Base-by-base conservation (phyloP, 2,329 filamentous ascomycete genomes). In the Trichoderma sp. region DNA sequence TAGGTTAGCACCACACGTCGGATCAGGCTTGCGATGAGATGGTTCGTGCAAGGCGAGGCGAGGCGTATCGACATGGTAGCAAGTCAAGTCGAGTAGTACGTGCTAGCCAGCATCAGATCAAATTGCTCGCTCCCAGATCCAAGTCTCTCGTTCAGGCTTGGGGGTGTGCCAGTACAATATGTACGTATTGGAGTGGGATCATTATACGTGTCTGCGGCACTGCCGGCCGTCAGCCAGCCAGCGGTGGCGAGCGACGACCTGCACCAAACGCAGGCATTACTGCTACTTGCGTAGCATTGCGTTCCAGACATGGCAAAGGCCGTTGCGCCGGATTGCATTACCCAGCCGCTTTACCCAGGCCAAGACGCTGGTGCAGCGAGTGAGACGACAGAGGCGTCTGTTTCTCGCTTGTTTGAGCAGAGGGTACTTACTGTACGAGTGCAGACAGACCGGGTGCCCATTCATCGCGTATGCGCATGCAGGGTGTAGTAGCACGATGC, bases 191-290 rank as follows among this genome's bases (percentile, higher is more conserved):
- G 55, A 47, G 66, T 32, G 63, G 63, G 63, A 32, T 63, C 39
- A 28, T 59, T 50, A 15, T 64, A 28, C 68, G 20, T 17, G 15
- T 61, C 53, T 66, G 61, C 68, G 68, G 68, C 68, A 58, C 34
- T 71, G 50, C 50, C 68, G 68, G 68, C 47, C 28, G 68, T 71
- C 68, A 70, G 68, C 47, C 68, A 64, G 59, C 28, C 57, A 59
- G 32, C 47, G 50, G 66, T 69, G 57, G 66, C 66, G 39, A 69
- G 43, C 57, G 39, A 69, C 34, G 57, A 50, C 43, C 17, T 32
- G 39, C 65, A 26, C 57, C 67, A 34, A 50, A 36, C 26, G 36
- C n/a, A 57, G 50, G 65, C 55, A 30, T 36, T 47, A 36, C 36
- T 68, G 50, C 53, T 43, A 50, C 12, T 28, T 59, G 53, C 26